Percentiles rank a stretch among this genome's conserved stretches.
Conservation (phyloP, 441 rosid species). For the Adansonia grandidieri region DNA sequence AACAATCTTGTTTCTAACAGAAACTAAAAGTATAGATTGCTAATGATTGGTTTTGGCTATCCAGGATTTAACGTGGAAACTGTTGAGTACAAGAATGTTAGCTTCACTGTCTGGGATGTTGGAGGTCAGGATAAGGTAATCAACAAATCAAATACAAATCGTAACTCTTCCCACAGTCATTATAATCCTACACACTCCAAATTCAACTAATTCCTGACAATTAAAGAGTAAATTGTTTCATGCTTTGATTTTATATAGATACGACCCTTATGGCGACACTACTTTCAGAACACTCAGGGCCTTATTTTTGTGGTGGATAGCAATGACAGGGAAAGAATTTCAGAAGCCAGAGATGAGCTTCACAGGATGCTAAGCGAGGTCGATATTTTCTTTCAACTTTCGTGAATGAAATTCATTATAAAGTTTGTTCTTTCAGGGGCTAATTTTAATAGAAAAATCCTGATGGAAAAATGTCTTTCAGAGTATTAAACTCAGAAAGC, state of each 20-base stretch:
- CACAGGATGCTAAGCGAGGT: slow-evolving; percentile 67
- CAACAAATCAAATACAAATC: background rate
- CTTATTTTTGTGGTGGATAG: slow-evolving; percentile 70
- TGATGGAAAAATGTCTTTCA: background rate
- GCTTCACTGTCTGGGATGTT: slow-evolving; percentile 73
- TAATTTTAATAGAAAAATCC: background rate
- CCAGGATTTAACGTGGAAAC: slow-evolving; percentile 63
- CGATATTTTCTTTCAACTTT: background rate
- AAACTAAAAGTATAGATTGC: background rate
- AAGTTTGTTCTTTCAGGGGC: background rate
- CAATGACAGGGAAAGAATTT: slow-evolving; percentile 54
- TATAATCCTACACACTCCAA: background rate
- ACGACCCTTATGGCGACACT: slow-evolving; percentile 67
- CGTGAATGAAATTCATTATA: background rate
- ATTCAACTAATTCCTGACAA: background rate
- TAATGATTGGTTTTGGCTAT: background rate
- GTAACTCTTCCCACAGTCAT: background rate
- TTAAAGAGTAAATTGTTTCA: background rate
- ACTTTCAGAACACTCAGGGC: slow-evolving; percentile 19
- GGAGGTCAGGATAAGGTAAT: slow-evolving; percentile 70
- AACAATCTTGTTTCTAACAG: background rate
- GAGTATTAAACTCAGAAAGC: background rate
- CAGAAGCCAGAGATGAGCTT: slow-evolving; percentile 61
- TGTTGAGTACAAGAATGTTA: slow-evolving; percentile 63
- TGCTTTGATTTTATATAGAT: slow-evolving; percentile 36